These are phyloP conservation scores for Quercus dentata DNA, from an alignment of 306 rosid species.

Conservation along the genomic window DNA sequence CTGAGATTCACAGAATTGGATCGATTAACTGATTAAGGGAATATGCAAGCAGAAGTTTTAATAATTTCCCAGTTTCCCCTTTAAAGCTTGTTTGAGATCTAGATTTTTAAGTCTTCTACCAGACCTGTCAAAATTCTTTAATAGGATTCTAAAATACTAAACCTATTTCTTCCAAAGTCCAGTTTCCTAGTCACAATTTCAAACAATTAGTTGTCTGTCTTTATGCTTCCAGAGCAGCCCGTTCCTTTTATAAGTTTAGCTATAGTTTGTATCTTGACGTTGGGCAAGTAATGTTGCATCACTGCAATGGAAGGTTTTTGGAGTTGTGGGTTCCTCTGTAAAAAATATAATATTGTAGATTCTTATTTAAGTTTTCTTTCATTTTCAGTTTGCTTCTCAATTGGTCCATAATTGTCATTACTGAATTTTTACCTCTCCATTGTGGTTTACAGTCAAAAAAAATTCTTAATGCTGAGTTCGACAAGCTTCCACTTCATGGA, in stretches of 20 bases:
- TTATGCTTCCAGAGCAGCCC: too few species aligned
- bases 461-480: constrained; percentile 57
- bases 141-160: too few species aligned
- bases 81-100: too few species aligned
- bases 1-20: background rate
- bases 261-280: background rate
- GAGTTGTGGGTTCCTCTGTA: background rate
- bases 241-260: background rate
- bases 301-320: constrained; percentile 3
- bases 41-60: background rate
- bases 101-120: too few species aligned
- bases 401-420: constrained; percentile 4
- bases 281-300: background rate
- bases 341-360: background rate
- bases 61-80: too few species aligned
- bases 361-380: constrained; percentile 3
- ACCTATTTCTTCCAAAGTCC: background rate
- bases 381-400: constrained; percentile 14
- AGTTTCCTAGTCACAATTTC: background rate
- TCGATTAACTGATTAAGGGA: background rate
- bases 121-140: too few species aligned
- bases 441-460: constrained; percentile 62
- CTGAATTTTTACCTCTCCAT: constrained; percentile 31
- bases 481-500: constrained; percentile 92
- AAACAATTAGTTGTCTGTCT: too few species aligned